Evolutionary conservation across 2,329 filamentous ascomycete genomes (phyloP), one percentile per base, ranked within the genome.

Genomic region (Ascochyta pisi): DNA sequence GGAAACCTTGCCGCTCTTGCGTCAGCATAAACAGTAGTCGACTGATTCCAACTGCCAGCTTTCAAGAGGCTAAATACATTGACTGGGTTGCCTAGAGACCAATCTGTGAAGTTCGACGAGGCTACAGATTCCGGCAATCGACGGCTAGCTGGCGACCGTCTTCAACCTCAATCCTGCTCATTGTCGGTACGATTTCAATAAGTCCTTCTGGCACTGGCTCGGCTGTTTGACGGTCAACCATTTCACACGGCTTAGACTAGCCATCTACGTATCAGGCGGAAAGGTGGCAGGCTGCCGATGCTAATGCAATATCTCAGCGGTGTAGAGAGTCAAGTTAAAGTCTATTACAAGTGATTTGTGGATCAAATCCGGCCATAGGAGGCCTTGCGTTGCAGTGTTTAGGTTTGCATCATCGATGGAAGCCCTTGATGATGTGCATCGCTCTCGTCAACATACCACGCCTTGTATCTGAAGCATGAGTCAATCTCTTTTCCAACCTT

Each of bases 1-100:
- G 53, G 46, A 24, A 55, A 42, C 7, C 42, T 37, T 50, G 46
- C 46, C 53, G 46, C 35, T 13, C 6, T 15, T 9, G 35, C 41
- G 15, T 39, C 33, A 40, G 6, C 40, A 13, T 34, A 4, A 16
- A 15, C 10, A 27, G 19, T 19, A 19, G 19, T 19, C 19, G 19
- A 3, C 19, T 19, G 19, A 19, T 19, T 19, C 19, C 19, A 19
- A 19, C 19, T 19, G 19, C 19, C 19, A 19, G 3, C 19, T 19
- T 19, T 5, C 29, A 13, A 3, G 13, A 6, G 13, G 12, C 12
- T 12, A 13, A 31, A 31, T 10, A 31, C 29, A 31, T 10, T 31
- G 8, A 3, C 6, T 9, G 6, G 13, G 23, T 27, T 6, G 37
- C 15, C 9, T 35, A 3, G 19, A 9, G 27, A n/a, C 29, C 7